A percentile compares a stretch with the other conserved stretches of the same genome.
These are phyloP conservation scores for Entomortierella chlamydospora DNA, from an alignment of 192 early-diverging fungal genomes.

Conservation along the genomic window DNA sequence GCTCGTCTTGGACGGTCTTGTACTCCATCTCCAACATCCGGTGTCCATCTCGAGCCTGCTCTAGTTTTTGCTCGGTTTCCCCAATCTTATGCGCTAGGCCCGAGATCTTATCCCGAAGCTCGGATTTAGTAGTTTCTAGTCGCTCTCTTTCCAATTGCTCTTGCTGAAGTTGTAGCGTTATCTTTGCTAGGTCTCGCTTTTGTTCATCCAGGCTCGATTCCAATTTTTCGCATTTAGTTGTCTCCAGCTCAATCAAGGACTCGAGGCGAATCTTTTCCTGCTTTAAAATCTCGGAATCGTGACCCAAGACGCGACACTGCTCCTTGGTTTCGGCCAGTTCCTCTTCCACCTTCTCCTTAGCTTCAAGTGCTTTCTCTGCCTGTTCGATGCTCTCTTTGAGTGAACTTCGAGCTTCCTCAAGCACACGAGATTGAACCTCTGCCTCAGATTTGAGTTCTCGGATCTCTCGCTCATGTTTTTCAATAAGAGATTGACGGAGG, in stretches of 20 bases:
- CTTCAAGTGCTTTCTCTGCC: conserved; percentile 8
- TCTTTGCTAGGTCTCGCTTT: conserved; percentile 8
- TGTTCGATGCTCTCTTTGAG: conserved; percentile 9
- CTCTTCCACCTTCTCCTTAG: conserved; percentile 10
- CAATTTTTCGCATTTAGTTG: not conserved
- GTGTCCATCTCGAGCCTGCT: conserved; percentile 20
- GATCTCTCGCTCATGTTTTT: conserved; percentile 18
- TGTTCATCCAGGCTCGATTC: conserved; percentile 23
- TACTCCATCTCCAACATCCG: conserved; percentile 30
- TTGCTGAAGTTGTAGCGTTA: conserved; percentile 23
- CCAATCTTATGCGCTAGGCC: conserved; percentile 33
- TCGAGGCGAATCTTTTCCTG: conserved; percentile 17
- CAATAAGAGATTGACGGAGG: conserved; percentile 15
- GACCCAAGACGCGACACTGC: conserved; percentile 8
- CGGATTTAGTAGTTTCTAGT: conserved; percentile 12
- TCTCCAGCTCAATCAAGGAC: conserved; percentile 1
- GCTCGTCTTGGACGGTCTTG: conserved; percentile 41
- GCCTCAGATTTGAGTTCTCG: conserved; percentile 10
- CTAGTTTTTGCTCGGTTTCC: conserved; percentile 45
- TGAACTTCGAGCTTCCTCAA: conserved; percentile 7
- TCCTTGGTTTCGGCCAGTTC: conserved; percentile 15
- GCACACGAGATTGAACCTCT: conserved; percentile 8
- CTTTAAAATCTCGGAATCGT: not conserved
- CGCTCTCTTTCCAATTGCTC: conserved; percentile 36
- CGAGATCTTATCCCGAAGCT: conserved; percentile 35